Evolutionary conservation across 441 rosid species (phyloP).

Genomic region (Isatis lusitanica): DNA sequence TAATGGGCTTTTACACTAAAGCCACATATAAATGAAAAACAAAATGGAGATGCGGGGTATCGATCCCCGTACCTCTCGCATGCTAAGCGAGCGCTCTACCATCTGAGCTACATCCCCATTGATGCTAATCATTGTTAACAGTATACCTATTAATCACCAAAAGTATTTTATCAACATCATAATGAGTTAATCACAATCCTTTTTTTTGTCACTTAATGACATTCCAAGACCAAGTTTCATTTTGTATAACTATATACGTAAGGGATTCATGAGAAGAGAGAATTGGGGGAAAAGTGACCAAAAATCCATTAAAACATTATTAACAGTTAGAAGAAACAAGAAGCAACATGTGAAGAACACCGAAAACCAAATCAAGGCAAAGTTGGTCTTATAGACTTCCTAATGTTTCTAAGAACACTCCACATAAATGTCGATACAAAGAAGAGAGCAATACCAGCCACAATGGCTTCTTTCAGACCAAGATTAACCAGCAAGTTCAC

Average conservation of each 20-base stretch:
- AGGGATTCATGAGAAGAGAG: neutral
- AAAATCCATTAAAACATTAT: constrained; percentile 2
- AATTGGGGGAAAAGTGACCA: neutral
- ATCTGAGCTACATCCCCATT: constrained; percentile 82
- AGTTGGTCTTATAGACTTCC: constrained; percentile 50
- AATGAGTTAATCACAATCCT: too few relatives aligned
- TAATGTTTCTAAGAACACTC: constrained; percentile 64
- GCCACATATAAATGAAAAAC: neutral
- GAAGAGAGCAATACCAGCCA: constrained; percentile 68
- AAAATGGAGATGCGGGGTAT: constrained; percentile 73
- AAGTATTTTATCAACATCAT: too few relatives aligned
- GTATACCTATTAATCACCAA: too few relatives aligned
- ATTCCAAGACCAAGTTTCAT: too few relatives aligned
- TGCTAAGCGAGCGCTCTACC: constrained; percentile 99
- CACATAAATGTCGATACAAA: constrained; percentile 79
- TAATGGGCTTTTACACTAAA: neutral
- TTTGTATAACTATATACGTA: neutral
- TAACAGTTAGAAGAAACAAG: constrained; percentile 6
- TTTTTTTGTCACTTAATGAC: too few relatives aligned
- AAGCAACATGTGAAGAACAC: neutral
- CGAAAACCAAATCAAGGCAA: constrained; percentile 23
- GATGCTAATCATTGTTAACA: too few relatives aligned
- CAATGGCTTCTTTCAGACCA: constrained; percentile 71
- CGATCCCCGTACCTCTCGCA: constrained; percentile 96
- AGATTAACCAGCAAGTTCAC: constrained; percentile 84